Evolutionary conservation across 2,329 filamentous ascomycete species (phyloP).

Genomic region (Diaporthe vaccinii): DNA sequence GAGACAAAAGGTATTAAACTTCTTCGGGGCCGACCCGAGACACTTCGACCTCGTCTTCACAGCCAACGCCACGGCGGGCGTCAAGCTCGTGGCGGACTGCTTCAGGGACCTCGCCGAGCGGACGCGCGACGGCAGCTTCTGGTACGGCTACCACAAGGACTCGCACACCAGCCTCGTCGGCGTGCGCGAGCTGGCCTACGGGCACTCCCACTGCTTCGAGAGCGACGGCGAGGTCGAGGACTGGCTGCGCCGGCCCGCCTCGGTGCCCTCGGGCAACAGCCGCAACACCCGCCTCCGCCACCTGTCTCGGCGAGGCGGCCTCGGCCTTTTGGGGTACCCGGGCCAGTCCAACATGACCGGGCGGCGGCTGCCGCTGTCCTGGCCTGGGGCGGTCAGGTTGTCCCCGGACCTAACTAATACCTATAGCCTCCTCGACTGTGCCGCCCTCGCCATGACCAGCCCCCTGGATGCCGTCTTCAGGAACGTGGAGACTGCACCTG

Average conservation of each 20-base stretch:
- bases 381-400: constrained; percentile 59
- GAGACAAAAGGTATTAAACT: constrained; percentile 65
- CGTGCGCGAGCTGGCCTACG: constrained; percentile 72
- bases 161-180: constrained; percentile 77
- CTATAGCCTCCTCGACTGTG: constrained; percentile 72
- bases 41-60: constrained; percentile 79
- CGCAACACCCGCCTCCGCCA: constrained; percentile 43
- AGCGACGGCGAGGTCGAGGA: constrained; percentile 65
- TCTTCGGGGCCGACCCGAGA: constrained; percentile 70
- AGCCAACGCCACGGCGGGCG: constrained; percentile 89
- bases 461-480: constrained; percentile 66
- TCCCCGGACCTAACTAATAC: constrained; percentile 52
- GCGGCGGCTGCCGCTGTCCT: constrained; percentile 69
- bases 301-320: constrained; percentile 44
- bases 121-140: constrained; percentile 60
- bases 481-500: constrained; percentile 65
- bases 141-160: constrained; percentile 73
- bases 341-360: constrained; percentile 81
- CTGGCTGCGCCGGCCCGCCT: constrained; percentile 53
- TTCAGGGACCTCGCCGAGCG: constrained; percentile 67
- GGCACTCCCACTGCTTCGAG: constrained; percentile 69
- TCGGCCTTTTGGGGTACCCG: constrained; percentile 71
- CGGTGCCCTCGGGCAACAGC: constrained; percentile 38
- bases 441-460: constrained; percentile 74
- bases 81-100: constrained; percentile 80